These are phyloP conservation scores for Maudiozyma pseudohumilis DNA, from an alignment of 805 yeast species.

Conservation along the genomic window DNA sequence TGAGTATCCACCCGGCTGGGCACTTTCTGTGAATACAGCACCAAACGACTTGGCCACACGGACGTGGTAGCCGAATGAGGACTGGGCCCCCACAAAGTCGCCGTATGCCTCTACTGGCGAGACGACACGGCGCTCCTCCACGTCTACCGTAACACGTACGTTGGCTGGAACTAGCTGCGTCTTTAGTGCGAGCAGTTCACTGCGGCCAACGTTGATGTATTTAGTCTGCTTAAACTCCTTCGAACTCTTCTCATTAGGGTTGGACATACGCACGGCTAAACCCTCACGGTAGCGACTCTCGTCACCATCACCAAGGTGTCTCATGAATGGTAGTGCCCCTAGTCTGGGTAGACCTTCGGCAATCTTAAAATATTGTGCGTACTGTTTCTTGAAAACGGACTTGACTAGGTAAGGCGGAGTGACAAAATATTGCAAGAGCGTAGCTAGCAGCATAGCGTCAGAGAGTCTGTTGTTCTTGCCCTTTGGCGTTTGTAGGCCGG, in stretches of 20 bases:
- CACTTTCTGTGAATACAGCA: slow-evolving; percentile 60
- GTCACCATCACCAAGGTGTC: slow-evolving; percentile 27
- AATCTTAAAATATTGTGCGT: slow-evolving; percentile 40
- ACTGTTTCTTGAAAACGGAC: slow-evolving; percentile 44
- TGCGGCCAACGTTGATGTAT: slow-evolving; percentile 67
- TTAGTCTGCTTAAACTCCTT: slow-evolving; percentile 54
- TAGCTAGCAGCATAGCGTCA: slow-evolving; percentile 48
- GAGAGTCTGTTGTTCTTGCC: no score
- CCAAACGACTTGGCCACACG: slow-evolving; percentile 54
- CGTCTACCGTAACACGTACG: slow-evolving; percentile 73
- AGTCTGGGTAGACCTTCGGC: slow-evolving; percentile 67
- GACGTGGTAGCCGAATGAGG: slow-evolving; percentile 65
- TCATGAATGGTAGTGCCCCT: slow-evolving; percentile 67
- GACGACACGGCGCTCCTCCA: slow-evolving; percentile 50
- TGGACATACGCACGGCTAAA: slow-evolving; percentile 32
- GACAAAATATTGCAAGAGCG: slow-evolving; percentile 66
- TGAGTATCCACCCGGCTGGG: slow-evolving; percentile 58
- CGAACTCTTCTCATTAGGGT: slow-evolving; percentile 22
- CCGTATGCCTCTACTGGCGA: slow-evolving; percentile 61
- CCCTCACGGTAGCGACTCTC: slow-evolving; percentile 53
- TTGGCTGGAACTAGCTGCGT: slow-evolving; percentile 60
- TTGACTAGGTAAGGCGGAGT: slow-evolving; percentile 77
- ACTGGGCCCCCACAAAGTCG: slow-evolving; percentile 47
- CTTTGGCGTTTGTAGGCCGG: no score
- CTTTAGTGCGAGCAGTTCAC: slow-evolving; percentile 45